Conservation (phyloP, 148 eudicot genomes). For the Nepenthes gracilis region DNA sequence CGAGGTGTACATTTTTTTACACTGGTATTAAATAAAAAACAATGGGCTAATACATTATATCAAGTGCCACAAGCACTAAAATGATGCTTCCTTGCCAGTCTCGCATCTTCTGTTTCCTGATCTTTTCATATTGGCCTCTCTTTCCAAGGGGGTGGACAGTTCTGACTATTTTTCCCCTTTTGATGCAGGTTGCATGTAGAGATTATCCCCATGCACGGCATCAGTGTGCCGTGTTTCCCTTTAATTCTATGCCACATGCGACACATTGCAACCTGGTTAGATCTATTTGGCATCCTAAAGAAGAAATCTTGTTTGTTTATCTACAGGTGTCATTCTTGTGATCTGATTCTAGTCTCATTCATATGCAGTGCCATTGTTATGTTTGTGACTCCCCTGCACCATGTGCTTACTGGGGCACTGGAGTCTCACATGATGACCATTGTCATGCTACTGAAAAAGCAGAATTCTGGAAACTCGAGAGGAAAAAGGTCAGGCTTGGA, state of each 20-base stretch:
- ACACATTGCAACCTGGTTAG: slow-evolving; percentile 51
- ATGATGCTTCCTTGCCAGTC: too few relatives aligned
- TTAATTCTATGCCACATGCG: slow-evolving; percentile 55
- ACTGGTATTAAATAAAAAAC: too few relatives aligned
- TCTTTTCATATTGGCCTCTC: slow-evolving; percentile 1
- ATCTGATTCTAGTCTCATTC: not conserved
- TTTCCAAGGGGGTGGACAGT: slow-evolving; percentile 2
- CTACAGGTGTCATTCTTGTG: not conserved
- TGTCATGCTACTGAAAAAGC: slow-evolving; percentile 79
- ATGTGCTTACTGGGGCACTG: slow-evolving; percentile 66
- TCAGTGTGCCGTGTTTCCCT: slow-evolving; percentile 73
- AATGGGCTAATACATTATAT: too few relatives aligned
- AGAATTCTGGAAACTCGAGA: slow-evolving; percentile 44
- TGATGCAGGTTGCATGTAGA: slow-evolving; percentile 83
- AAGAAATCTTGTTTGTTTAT: slow-evolving; percentile 1
- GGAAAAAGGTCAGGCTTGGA: slow-evolving; percentile 26
- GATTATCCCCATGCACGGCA: slow-evolving; percentile 98
- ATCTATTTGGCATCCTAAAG: not conserved
- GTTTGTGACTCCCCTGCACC: slow-evolving; percentile 91
- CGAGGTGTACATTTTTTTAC: too few relatives aligned
- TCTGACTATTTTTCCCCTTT: not conserved
- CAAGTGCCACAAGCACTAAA: too few relatives aligned
- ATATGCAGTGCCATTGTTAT: slow-evolving; percentile 91
- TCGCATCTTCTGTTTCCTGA: not conserved
- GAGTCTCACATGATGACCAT: slow-evolving; percentile 41